phyloP scores from a whole-genome alignment of 768 basidiomycete genomes.

The Tulasnella sp. region DNA sequence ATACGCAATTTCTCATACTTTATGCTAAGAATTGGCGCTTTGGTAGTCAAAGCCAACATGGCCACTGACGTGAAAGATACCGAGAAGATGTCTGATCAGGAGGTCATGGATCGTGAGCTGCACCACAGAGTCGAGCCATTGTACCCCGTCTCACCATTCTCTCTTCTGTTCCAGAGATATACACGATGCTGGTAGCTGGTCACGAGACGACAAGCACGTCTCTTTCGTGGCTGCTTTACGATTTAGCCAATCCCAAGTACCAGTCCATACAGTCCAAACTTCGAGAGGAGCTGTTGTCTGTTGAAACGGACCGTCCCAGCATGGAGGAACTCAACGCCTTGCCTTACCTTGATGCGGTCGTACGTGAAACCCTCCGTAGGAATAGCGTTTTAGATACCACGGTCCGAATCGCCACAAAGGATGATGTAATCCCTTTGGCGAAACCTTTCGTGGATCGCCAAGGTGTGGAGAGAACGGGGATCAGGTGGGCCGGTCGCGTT shows the following conservation, averaged over 20 bases:
- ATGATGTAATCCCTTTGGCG: constrained; percentile 58
- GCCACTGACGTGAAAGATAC: constrained; percentile 59
- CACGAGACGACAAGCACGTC: constrained; percentile 26
- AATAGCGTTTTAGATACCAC: constrained; percentile 56
- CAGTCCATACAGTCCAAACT: constrained; percentile 60
- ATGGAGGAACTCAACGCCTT: constrained; percentile 42
- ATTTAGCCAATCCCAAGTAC: constrained; percentile 47
- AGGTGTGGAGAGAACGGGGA: constrained; percentile 49
- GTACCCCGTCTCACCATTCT: too few species aligned
- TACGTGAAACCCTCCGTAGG: constrained; percentile 64
- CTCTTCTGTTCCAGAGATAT: constrained; percentile 52
- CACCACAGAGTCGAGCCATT: neutral
- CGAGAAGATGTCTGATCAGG: constrained; percentile 63
- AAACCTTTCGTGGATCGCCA: constrained; percentile 52
- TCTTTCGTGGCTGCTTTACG: constrained; percentile 27
- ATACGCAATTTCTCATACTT: constrained; percentile 50
- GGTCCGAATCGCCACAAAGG: constrained; percentile 52
- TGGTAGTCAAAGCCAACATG: constrained; percentile 60
- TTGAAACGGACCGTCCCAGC: constrained; percentile 32
- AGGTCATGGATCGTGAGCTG: constrained; percentile 60
- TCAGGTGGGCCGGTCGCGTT: constrained; percentile 44
- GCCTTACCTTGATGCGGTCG: constrained; percentile 43
- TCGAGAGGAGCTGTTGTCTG: constrained; percentile 44
- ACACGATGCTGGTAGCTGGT: constrained; percentile 63
- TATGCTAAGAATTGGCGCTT: constrained; percentile 38